Percentiles rank a stretch among this genome's conserved stretches.
These are phyloP conservation scores for Saxispiralis lemnorum DNA, from an alignment of 495 filamentous ascomycete genomes.

Conservation along the genomic window DNA sequence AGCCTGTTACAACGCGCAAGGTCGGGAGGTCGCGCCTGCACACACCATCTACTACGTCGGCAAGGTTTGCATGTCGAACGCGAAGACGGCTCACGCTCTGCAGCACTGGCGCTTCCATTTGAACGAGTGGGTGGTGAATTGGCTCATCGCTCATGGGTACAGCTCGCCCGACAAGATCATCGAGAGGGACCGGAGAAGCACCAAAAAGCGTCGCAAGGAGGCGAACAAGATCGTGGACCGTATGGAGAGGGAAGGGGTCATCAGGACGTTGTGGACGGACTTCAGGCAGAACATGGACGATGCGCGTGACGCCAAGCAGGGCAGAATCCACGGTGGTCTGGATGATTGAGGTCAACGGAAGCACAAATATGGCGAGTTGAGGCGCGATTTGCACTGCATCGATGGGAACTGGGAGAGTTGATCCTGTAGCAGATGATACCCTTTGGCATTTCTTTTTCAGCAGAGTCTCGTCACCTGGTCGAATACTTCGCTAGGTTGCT, in stretches of 20 bases:
- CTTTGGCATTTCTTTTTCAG: too few relatives aligned
- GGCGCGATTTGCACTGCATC: too few relatives aligned
- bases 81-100: conserved; percentile 49
- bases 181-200: conserved; percentile 34
- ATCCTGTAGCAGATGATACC: too few relatives aligned
- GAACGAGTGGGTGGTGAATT: conserved; percentile 49
- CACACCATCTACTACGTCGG: conserved; percentile 22
- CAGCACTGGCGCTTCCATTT: conserved; percentile 62
- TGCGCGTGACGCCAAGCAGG: conserved; percentile 31
- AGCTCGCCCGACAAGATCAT: conserved; percentile 35
- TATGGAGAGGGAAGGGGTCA: conserved; percentile 38
- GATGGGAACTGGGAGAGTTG: too few relatives aligned
- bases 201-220: conserved; percentile 33
- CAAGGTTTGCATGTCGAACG: conserved; percentile 46
- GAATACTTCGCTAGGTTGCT: too few relatives aligned
- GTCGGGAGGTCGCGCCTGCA: conserved; percentile 17
- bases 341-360: too few relatives aligned
- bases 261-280: conserved; percentile 39
- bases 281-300: conserved; percentile 40
- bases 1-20: conserved; percentile 17
- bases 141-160: conserved; percentile 38
- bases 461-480: too few relatives aligned
- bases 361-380: too few relatives aligned
- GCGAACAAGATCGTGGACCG: conserved; percentile 39
- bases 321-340: not conserved